Percentiles rank a stretch among this genome's conserved stretches.
These are phyloP conservation scores for Suillus variegatus DNA, from an alignment of 768 basidiomycete genomes.

Conservation along the genomic window DNA sequence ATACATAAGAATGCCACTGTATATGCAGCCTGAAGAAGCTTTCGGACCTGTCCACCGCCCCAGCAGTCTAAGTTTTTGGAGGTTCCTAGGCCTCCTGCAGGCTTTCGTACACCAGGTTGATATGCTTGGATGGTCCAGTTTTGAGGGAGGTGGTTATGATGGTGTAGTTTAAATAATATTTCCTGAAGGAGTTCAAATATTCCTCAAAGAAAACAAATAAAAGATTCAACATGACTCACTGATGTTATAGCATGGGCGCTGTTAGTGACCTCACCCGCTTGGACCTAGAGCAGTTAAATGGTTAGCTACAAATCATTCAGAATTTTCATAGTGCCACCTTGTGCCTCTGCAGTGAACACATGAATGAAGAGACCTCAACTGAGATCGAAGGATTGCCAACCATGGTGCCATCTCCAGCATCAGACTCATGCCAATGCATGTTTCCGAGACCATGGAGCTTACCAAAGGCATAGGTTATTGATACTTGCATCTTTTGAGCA, in stretches of 20 bases:
- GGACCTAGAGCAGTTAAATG: neutral
- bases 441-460: conserved; percentile 24
- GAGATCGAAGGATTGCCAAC: conserved; percentile 33
- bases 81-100: neutral
- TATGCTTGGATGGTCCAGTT: conserved; percentile 22
- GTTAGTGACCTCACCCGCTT: conserved; percentile 24
- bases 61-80: neutral
- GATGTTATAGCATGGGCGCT: conserved; percentile 31
- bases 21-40: too few species aligned
- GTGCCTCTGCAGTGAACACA: conserved; percentile 25
- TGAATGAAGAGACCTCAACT: conserved; percentile 26
- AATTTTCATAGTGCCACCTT: conserved; percentile 20
- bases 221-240: conserved; percentile 2
- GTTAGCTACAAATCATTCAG: neutral
- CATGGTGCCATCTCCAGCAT: conserved; percentile 21
- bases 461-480: conserved; percentile 33
- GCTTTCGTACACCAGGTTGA: conserved; percentile 8
- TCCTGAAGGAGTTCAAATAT: conserved; percentile 19
- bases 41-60: neutral
- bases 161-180: conserved; percentile 19
- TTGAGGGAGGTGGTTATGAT: conserved; percentile 25
- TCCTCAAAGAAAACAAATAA: neutral
- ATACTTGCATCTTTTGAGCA: conserved; percentile 40
- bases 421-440: conserved; percentile 31
- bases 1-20: too few species aligned